Evolutionary conservation across 164 flowering plant species (phyloP).

Genomic region (Macadamia integrifolia): DNA sequence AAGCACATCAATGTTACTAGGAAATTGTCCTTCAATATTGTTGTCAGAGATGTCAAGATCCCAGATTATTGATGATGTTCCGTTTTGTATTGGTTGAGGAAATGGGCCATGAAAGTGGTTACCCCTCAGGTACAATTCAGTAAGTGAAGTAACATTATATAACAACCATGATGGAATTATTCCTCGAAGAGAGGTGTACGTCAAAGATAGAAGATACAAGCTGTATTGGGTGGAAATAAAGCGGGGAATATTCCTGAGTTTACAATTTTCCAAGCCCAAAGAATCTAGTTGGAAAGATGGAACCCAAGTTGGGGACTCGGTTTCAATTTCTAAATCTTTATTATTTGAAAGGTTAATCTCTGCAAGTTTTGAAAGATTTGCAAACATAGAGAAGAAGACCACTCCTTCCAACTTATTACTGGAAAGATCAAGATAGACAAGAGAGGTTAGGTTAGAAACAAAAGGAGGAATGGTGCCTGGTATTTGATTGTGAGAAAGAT

Average conservation of each 20-base stretch:
- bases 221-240: not conserved
- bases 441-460: no score
- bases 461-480: no score
- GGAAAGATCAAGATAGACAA: no score
- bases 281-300: no score
- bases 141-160: not conserved
- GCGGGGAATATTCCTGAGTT: not conserved
- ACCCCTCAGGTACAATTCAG: not conserved
- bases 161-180: not conserved
- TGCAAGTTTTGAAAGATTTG: no score
- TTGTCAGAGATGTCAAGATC: conserved; percentile 5
- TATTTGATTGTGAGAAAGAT: no score
- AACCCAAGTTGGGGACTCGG: not conserved
- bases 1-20: not conserved
- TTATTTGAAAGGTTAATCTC: no score
- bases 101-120: not conserved
- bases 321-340: not conserved
- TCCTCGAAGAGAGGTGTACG: not conserved
- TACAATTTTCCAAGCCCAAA: not conserved
- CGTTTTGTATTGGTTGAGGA: not conserved
- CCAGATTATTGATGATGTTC: not conserved
- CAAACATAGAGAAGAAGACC: no score
- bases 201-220: not conserved
- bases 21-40: conserved; percentile 6
- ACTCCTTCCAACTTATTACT: no score